A percentile compares a stretch with the other conserved stretches of the same genome.
These are phyloP conservation scores for Colletotrichum higginsianum DNA, from an alignment of 2,329 filamentous ascomycete species.

Conservation along the genomic window DNA sequence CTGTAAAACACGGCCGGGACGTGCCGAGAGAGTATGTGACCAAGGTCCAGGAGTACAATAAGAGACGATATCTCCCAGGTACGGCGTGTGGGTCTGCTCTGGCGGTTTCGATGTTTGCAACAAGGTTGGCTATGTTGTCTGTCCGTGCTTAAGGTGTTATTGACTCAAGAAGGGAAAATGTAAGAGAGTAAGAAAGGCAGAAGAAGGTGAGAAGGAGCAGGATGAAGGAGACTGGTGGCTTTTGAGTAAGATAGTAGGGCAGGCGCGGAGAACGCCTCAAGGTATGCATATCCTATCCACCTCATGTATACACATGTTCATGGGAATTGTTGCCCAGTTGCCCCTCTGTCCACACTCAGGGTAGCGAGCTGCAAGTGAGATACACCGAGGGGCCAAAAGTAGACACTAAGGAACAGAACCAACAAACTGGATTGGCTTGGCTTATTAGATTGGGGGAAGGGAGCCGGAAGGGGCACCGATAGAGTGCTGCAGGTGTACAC, in stretches of 20 bases:
- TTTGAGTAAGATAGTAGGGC: constrained; percentile 30
- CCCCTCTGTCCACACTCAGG: constrained; percentile 36
- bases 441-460: constrained; percentile 43
- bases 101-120: constrained; percentile 1
- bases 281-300: constrained; percentile 33
- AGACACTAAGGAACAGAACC: constrained; percentile 43
- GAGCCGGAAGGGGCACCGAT: constrained; percentile 44
- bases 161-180: constrained; percentile 2
- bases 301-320: constrained; percentile 22
- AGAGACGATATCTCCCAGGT: constrained; percentile 9
- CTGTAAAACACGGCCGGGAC: constrained; percentile 28
- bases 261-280: constrained; percentile 39
- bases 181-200: constrained; percentile 8
- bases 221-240: constrained; percentile 39
- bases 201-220: constrained; percentile 22
- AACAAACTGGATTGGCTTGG: constrained; percentile 45
- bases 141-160: background rate
- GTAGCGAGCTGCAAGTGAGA: constrained; percentile 44
- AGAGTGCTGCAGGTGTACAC: constrained; percentile 42
- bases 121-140: background rate
- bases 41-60: constrained; percentile 9
- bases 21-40: constrained; percentile 15
- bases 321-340: constrained; percentile 24
- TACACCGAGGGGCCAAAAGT: constrained; percentile 43
- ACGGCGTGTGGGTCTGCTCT: background rate